These are phyloP conservation scores for Diplodia sapinea DNA, from an alignment of 2,329 filamentous ascomycete species.

Conservation along the genomic window DNA sequence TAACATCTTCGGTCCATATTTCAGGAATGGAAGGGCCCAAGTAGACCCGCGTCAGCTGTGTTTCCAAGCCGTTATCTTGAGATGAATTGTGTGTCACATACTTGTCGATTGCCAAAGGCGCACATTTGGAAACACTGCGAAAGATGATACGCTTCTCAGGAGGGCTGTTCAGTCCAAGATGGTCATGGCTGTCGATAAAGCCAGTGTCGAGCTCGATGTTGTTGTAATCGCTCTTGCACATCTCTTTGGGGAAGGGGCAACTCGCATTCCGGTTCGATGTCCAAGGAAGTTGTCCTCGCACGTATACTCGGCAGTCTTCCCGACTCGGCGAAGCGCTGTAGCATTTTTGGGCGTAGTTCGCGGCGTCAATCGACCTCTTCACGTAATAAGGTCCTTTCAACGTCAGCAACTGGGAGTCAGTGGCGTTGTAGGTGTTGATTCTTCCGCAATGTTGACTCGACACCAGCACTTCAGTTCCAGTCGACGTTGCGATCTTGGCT, in stretches of 20 bases:
- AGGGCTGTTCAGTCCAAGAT: slow-evolving; percentile 38
- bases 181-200: slow-evolving; percentile 35
- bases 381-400: background rate
- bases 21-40: no score
- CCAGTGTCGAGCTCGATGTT: slow-evolving; percentile 39
- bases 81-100: background rate
- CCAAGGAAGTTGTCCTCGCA: slow-evolving; percentile 25
- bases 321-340: slow-evolving; percentile 10
- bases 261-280: slow-evolving; percentile 12
- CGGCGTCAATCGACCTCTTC: background rate
- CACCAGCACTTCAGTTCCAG: slow-evolving; percentile 29
- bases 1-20: background rate
- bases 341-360: slow-evolving; percentile 22
- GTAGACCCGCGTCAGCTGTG: no score
- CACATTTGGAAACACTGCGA: background rate
- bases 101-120: background rate
- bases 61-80: no score
- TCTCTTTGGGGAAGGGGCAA: slow-evolving; percentile 36
- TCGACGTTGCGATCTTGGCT: slow-evolving; percentile 15
- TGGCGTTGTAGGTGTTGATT: no score
- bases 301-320: slow-evolving; percentile 36
- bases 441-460: slow-evolving; percentile 1
- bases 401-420: no score
- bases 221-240: slow-evolving; percentile 34
- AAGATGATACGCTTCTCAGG: slow-evolving; percentile 34